These are phyloP conservation scores for Aspergillus spinulosporus DNA, from an alignment of 2,329 filamentous ascomycete species.

Conservation along the genomic window DNA sequence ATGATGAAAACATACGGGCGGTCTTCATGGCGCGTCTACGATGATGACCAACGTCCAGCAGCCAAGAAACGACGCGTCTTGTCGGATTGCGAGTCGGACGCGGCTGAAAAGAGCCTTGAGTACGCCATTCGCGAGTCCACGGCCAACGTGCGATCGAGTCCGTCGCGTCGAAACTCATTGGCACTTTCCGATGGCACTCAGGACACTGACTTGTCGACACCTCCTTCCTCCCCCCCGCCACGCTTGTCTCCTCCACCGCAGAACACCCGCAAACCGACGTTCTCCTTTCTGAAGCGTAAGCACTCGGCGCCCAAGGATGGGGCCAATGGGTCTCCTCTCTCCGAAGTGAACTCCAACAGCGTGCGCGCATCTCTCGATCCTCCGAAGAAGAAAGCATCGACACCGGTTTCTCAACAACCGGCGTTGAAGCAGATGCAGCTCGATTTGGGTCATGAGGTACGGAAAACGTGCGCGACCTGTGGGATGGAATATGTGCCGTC, in stretches of 20 bases:
- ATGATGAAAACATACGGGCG: conserved; percentile 54
- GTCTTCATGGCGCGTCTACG: conserved; percentile 49
- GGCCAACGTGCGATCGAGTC: conserved; percentile 47
- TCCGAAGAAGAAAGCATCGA: conserved; percentile 36
- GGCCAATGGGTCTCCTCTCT: conserved; percentile 38
- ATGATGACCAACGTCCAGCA: conserved; percentile 45
- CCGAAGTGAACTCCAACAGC: conserved; percentile 49
- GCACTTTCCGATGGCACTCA: conserved; percentile 45
- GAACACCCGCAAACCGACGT: conserved; percentile 51
- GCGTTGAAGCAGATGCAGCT: conserved; percentile 61
- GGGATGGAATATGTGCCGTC: conserved; percentile 68
- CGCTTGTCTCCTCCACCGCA: conserved; percentile 45
- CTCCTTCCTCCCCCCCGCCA: conserved; percentile 55
- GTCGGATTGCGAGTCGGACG: conserved; percentile 38
- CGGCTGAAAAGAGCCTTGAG: conserved; percentile 48
- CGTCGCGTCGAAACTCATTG: conserved; percentile 49
- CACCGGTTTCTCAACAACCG: conserved; percentile 32
- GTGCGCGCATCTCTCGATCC: conserved; percentile 42
- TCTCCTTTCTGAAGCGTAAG: conserved; percentile 53
- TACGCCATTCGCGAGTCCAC: conserved; percentile 52
- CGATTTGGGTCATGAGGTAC: conserved; percentile 57
- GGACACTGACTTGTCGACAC: conserved; percentile 49
- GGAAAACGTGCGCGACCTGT: conserved; percentile 60
- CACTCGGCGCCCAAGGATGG: conserved; percentile 34
- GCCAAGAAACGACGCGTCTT: conserved; percentile 50